Evolutionary conservation across 192 early-diverging fungal genomes (phyloP).

Genomic region (Backusella mclennaniae): DNA sequence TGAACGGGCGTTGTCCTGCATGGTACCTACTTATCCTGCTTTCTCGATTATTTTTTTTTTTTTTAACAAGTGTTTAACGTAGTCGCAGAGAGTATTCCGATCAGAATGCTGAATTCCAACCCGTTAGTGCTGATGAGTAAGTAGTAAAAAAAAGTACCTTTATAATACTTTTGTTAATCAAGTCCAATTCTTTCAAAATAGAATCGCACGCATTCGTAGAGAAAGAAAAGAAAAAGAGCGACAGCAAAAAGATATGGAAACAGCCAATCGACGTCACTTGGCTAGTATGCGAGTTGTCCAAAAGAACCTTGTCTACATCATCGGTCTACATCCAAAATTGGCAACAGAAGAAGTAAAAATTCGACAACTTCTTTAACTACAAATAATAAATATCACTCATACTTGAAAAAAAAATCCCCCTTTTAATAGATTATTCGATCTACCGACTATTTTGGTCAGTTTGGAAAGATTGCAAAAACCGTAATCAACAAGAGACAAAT

Average conservation of each 20-base stretch:
- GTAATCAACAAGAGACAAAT: constrained; percentile 79
- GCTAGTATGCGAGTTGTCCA: constrained; percentile 94
- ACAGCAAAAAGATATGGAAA: constrained; percentile 87
- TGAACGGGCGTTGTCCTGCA: constrained; percentile 91
- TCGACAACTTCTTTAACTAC: not conserved
- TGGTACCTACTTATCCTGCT: constrained; percentile 43
- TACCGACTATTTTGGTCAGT: constrained; percentile 98
- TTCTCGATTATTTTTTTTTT: not conserved
- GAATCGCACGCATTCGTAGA: constrained; percentile 65
- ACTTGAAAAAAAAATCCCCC: not conserved
- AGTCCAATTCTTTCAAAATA: not conserved
- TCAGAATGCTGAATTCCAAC: constrained; percentile 83
- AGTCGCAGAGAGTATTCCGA: constrained; percentile 91
- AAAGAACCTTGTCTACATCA: constrained; percentile 97
- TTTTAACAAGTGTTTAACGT: not conserved
- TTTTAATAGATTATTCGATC: constrained; percentile 65
- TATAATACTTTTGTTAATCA: not conserved
- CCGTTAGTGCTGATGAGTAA: constrained; percentile 87
- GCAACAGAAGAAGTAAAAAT: constrained; percentile 82
- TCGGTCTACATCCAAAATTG: constrained; percentile 83
- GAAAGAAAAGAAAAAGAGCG: constrained; percentile 84
- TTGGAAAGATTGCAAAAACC: constrained; percentile 92
- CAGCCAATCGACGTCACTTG: constrained; percentile 73
- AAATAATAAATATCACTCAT: not conserved
- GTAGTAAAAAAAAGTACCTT: not conserved